Evolutionary conservation across 1,139 yeast species (phyloP).

Genomic region (Groenewaldozyma auringiensis): DNA sequence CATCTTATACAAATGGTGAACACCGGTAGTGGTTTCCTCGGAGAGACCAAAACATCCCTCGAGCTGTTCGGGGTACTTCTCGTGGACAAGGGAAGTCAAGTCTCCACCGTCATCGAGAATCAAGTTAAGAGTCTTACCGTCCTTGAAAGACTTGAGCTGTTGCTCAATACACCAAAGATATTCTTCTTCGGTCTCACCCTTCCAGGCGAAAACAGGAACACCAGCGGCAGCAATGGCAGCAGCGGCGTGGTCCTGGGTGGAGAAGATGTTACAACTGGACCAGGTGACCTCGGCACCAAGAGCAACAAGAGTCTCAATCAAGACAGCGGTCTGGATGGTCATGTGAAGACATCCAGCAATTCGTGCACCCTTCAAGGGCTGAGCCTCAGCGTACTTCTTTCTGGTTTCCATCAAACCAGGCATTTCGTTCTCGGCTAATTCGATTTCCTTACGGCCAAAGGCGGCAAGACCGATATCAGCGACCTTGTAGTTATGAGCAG

Average conservation of each 20-base stretch:
- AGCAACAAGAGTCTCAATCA: slow-evolving; percentile 94
- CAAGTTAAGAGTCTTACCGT: slow-evolving; percentile 90
- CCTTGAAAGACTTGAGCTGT: slow-evolving; percentile 98
- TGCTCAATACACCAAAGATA: slow-evolving; percentile 99
- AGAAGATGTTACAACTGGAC: slow-evolving; percentile 99
- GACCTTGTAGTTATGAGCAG: slow-evolving; percentile 71
- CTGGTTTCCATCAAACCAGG: slow-evolving; percentile 99
- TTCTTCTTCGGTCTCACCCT: slow-evolving; percentile 99
- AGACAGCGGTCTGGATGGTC: slow-evolving; percentile 99
- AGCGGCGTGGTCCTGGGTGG: slow-evolving; percentile 99
- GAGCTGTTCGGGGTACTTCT: slow-evolving; percentile 97
- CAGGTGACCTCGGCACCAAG: slow-evolving; percentile 99
- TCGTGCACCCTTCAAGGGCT: slow-evolving; percentile 98
- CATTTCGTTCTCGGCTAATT: slow-evolving; percentile 99
- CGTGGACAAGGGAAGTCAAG: slow-evolving; percentile 93
- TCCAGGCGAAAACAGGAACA: slow-evolving; percentile 99
- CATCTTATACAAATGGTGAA: slow-evolving; percentile 98
- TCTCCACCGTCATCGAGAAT: slow-evolving; percentile 99
- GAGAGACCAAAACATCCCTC: slow-evolving; percentile 92
- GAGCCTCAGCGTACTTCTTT: slow-evolving; percentile 81
- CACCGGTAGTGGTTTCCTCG: slow-evolving; percentile 99
- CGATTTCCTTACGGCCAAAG: slow-evolving; percentile 99
- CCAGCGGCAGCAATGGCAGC: slow-evolving; percentile 99
- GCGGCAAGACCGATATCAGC: slow-evolving; percentile 99
- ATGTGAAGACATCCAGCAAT: slow-evolving; percentile 99